These are phyloP conservation scores for Pulveroboletus sp. DNA, from an alignment of 768 basidiomycete genomes.

Conservation along the genomic window DNA sequence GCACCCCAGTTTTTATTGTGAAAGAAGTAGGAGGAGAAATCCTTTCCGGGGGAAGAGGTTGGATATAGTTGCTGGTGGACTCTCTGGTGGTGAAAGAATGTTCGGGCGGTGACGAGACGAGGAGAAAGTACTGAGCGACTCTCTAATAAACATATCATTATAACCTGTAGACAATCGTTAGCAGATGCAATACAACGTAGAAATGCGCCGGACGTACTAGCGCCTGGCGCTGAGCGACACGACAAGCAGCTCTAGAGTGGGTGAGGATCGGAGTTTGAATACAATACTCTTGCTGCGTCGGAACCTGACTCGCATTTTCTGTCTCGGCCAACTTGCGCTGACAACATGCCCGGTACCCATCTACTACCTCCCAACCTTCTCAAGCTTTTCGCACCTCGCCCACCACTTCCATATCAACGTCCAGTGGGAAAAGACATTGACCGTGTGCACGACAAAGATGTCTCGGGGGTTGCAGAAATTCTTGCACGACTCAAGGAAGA, in stretches of 20 bases:
- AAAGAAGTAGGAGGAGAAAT: slow-evolving; percentile 56
- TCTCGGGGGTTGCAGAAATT: slow-evolving; percentile 72
- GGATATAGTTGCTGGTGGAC: not conserved
- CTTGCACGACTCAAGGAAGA: slow-evolving; percentile 73
- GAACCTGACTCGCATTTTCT: slow-evolving; percentile 6
- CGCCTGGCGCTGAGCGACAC: not conserved
- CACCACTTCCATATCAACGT: slow-evolving; percentile 80
- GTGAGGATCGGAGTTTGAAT: slow-evolving; percentile 29
- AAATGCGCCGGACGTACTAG: not conserved
- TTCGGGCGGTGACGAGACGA: slow-evolving; percentile 4
- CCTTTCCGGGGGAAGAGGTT: slow-evolving; percentile 20
- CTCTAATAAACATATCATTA: slow-evolving; percentile 17
- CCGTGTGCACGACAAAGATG: slow-evolving; percentile 61
- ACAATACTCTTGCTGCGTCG: slow-evolving; percentile 3
- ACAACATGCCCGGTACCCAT: slow-evolving; percentile 65
- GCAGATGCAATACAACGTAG: not conserved
- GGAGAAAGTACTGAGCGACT: slow-evolving; percentile 9
- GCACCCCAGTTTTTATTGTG: slow-evolving; percentile 53
- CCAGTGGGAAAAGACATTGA: slow-evolving; percentile 83
- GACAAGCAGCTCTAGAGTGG: not conserved
- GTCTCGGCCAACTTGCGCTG: not conserved
- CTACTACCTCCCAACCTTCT: slow-evolving; percentile 93
- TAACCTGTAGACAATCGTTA: slow-evolving; percentile 2
- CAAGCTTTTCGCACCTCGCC: slow-evolving; percentile 93
- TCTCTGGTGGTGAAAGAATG: slow-evolving; percentile 5